A percentile compares a stretch with the other conserved stretches of the same genome.
These are phyloP conservation scores for Lentinula lateritia DNA, from an alignment of 768 basidiomycete genomes.

Conservation along the genomic window DNA sequence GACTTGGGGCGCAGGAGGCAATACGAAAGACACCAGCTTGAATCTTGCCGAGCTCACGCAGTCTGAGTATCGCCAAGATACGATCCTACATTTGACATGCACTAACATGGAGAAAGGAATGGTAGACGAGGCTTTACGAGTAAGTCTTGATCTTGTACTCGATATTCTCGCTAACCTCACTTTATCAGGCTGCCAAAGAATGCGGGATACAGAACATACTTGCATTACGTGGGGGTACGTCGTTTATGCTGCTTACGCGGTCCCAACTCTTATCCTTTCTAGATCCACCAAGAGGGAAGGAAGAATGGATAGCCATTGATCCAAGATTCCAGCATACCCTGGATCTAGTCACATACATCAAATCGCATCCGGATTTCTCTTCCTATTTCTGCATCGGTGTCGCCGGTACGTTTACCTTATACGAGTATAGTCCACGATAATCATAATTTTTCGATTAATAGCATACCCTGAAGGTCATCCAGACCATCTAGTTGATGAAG, in stretches of 20 bases:
- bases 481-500: constrained; percentile 52
- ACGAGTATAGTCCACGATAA: background rate
- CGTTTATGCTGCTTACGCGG: background rate
- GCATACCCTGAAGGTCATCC: constrained; percentile 91
- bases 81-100: constrained; percentile 92
- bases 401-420: constrained; percentile 51
- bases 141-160: constrained; percentile 27
- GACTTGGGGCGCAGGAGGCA: constrained; percentile 97
- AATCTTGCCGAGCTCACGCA: constrained; percentile 82
- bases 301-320: constrained; percentile 87
- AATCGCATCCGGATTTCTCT: constrained; percentile 67
- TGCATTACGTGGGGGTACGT: constrained; percentile 84
- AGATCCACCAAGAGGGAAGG: constrained; percentile 94
- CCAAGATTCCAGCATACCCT: constrained; percentile 76
- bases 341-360: constrained; percentile 91
- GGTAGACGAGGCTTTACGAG: constrained; percentile 81
- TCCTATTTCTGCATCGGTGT: constrained; percentile 92
- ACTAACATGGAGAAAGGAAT: constrained; percentile 92
- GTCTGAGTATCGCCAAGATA: constrained; percentile 70
- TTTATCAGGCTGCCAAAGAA: constrained; percentile 63
- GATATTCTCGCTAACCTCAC: constrained; percentile 6
- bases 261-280: background rate
- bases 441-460: constrained; percentile 18
- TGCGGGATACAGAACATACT: constrained; percentile 85
- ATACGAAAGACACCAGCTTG: constrained; percentile 81